phyloP scores from a whole-genome alignment of 768 basidiomycete species.

The Flagelloscypha sp. region DNA sequence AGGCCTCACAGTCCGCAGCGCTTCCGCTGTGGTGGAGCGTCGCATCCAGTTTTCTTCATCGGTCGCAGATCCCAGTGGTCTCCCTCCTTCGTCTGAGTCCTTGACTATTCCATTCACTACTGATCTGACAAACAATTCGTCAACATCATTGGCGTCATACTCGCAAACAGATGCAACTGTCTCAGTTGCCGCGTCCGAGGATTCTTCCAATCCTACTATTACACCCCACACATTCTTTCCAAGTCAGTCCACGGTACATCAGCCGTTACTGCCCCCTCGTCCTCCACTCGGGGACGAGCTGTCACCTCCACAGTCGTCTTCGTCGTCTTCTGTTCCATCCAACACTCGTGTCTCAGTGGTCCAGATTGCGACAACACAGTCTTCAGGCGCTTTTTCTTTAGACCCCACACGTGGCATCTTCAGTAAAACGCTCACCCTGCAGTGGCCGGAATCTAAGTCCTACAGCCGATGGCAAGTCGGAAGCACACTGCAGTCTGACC shows the following conservation, averaged over 20 bases:
- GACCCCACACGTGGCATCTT: constrained; percentile 53
- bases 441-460: constrained; percentile 65
- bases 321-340: constrained; percentile 14
- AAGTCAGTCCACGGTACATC: constrained; percentile 17
- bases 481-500: constrained; percentile 60
- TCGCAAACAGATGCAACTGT: too few species aligned
- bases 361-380: constrained; percentile 50
- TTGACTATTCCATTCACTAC: constrained; percentile 16
- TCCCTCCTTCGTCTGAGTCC: constrained; percentile 16
- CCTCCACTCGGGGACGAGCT: constrained; percentile 12
- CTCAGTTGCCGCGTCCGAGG: too few species aligned
- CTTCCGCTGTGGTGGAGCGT: constrained; percentile 60
- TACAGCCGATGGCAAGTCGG: constrained; percentile 73
- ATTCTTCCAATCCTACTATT: constrained; percentile 35
- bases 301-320: constrained; percentile 14
- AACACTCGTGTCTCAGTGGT: constrained; percentile 45
- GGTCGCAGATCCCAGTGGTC: constrained; percentile 34
- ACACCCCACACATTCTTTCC: constrained; percentile 28
- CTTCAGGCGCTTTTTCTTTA: constrained; percentile 47
- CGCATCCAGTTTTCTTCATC: constrained; percentile 61
- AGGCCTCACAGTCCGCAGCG: constrained; percentile 50
- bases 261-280: constrained; percentile 21
- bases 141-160: constrained; percentile 20
- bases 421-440: constrained; percentile 57
- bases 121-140: constrained; percentile 5